Evolutionary conservation across 1,284 basidiomycete genomes (phyloP), one percentile per base, ranked within the genome.

Genomic region (Cutaneotrichosporon arboriforme): DNA sequence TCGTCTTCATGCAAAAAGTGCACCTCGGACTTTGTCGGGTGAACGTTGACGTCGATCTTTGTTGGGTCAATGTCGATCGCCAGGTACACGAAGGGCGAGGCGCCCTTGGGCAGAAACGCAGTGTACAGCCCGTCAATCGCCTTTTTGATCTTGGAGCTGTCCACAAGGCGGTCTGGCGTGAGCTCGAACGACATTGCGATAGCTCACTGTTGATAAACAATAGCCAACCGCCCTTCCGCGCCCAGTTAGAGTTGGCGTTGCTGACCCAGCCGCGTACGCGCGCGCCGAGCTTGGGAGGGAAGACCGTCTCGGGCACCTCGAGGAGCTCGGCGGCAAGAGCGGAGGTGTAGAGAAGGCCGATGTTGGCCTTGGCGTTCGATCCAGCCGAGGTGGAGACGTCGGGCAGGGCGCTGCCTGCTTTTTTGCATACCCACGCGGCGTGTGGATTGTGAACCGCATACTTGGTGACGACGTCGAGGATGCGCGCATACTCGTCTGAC

Each of bases 21-120:
- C 0, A 97, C 91, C 72, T 97, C 93, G 36, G 88, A 86, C 73
- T 99, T 98, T 1, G 96, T 98, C 0, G 96, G 96, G 70, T 97
- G 94, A 0, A 98, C 93, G 64, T 98, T 98, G 53, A 97, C 93
- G 66, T 99, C 96, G 10, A 99, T 86, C 26, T 87, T 85, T 34
- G 83, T 81, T 0, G 93, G 90, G 53, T 91, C 84, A 59, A 98
- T 86, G 33, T 85, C 78, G 35, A 98, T 75, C 59, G 90, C 90
- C 38, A 97, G 78, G 70, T 98, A 98, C 15, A 96, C 81, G 75
- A 94, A 98, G 0, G 96, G 92, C 35, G 80, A 87, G 1, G 86
- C 77, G 10, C 93, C 93, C 75, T 97, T 97, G 0, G 94, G 88
- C n/a, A 99, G 78, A 36, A 96, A 81, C 1, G 83, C 80, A 17